Evolutionary conservation across 2,329 filamentous ascomycete species (phyloP), one percentile per base, ranked within the genome.

Genomic region (Hypocrella siamensis): DNA sequence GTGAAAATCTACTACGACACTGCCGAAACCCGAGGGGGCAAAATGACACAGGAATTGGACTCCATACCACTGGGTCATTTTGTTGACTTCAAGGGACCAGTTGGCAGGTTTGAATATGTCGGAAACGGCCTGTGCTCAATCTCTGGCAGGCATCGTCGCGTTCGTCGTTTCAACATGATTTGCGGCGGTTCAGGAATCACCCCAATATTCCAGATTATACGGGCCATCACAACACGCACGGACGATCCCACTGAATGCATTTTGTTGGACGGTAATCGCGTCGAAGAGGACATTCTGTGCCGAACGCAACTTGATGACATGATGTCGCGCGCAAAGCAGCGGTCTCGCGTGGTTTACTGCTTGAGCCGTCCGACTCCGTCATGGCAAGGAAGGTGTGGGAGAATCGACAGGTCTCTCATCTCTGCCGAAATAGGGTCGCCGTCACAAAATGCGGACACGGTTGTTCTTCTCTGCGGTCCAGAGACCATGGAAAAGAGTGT

Each of bases 171-270:
- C 51, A 62, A 80, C 47, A 93, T 93, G 84, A 75, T 93, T 19
- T 90, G 82, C 43, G 86, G 70, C 11, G 86, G 86, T 5, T 82
- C 73, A n/a, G 86, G 86, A 1, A 79, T 94, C 46, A 93, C 86
- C n/a, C 86, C 86, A 0, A 81, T 93, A 40, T 90, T 76, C 51
- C 81, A 88, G 46, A 79, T 93, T 2, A 58, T 92, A 35, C 63
- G 81, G 10, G 79, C 81, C 0, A 68, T 90, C 0, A 67, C 85
- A 51, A 61, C 67, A 28, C 72, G 88, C 39, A 42, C 49, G 2
- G 49, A 60, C 0, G 81, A 88, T 45, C 41, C 52, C 7, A 90
- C 81, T 1, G 57, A 51, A 3, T 93, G 83, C 46, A 56, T 79
- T 2, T 64, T 94, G 0, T 58, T 94, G 1, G 67, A 93, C 45